Percentiles rank a stretch among this genome's conserved stretches.
Evolutionary conservation across 139 green algal species (phyloP).

Genomic region (Nannochloris sp.): DNA sequence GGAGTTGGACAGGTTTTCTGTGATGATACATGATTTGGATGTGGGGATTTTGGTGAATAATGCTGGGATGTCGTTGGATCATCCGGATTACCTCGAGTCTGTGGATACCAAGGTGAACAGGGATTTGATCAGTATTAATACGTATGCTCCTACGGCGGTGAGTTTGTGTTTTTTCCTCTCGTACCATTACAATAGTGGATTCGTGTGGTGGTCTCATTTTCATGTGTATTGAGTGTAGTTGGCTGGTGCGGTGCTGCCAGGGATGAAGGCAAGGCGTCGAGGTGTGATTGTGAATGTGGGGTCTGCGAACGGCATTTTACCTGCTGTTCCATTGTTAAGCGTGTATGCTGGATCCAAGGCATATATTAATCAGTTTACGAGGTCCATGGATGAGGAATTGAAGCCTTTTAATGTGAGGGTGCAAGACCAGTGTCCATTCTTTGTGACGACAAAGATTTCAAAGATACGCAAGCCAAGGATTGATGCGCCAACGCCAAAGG

Average conservation of each 20-base stretch:
- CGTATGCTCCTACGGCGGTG: conserved; percentile 28
- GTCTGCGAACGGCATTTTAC: conserved; percentile 42
- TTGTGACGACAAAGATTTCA: conserved; percentile 74
- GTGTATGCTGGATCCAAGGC: conserved; percentile 73
- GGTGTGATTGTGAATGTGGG: conserved; percentile 72
- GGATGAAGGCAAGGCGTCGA: conserved; percentile 54
- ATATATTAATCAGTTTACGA: conserved; percentile 46
- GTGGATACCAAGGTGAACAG: conserved; percentile 31
- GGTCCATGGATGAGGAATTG: conserved; percentile 50
- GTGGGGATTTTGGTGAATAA: conserved; percentile 83
- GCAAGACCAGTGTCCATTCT: conserved; percentile 68
- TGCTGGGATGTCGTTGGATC: conserved; percentile 68
- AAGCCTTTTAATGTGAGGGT: conserved; percentile 42
- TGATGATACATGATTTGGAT: conserved; percentile 33
- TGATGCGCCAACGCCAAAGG: conserved; percentile 36
- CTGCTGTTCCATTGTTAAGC: conserved; percentile 54
- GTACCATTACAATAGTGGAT: no score
- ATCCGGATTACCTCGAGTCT: conserved; percentile 59
- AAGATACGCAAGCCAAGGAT: conserved; percentile 58
- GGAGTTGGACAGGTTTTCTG: conserved; percentile 14
- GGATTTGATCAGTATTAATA: conserved; percentile 56
- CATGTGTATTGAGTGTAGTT: conserved; percentile 21
- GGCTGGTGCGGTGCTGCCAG: conserved; percentile 49
- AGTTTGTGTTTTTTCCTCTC: conserved; percentile 2
- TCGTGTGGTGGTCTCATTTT: no score